Conservation (phyloP, 768 basidiomycete species). For the Russula ochroleuca region DNA sequence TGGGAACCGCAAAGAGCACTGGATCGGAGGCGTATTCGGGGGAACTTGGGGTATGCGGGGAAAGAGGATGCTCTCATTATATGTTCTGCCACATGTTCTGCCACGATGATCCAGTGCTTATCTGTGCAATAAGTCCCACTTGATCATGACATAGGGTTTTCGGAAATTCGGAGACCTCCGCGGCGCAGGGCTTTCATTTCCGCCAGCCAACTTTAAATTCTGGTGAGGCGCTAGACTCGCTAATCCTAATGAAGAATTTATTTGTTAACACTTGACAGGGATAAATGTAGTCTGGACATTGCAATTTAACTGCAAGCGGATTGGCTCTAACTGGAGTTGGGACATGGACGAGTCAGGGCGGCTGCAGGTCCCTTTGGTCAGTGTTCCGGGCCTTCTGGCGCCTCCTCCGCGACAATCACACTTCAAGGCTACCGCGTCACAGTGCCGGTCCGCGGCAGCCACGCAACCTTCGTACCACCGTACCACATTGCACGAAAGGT, state of each 20-base stretch:
- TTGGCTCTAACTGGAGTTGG: too few relatives aligned
- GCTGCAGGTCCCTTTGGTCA: too few relatives aligned
- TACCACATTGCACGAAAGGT: too few relatives aligned
- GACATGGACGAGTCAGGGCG: too few relatives aligned
- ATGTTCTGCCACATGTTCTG: not conserved
- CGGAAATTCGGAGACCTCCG: not conserved
- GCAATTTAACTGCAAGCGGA: too few relatives aligned
- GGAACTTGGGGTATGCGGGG: not conserved
- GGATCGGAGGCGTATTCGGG: not conserved
- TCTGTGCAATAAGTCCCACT: too few relatives aligned
- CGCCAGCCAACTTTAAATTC: not conserved
- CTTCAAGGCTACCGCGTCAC: too few relatives aligned
- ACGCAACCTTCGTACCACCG: too few relatives aligned
- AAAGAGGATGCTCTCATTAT: not conserved
- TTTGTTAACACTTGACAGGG: not conserved
- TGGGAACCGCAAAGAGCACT: not conserved
- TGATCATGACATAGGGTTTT: not conserved
- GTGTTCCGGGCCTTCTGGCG: not conserved
- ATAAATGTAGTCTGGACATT: not conserved
- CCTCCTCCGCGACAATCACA: too few relatives aligned
- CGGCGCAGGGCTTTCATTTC: not conserved
- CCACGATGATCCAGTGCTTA: too few relatives aligned
- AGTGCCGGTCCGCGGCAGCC: too few relatives aligned
- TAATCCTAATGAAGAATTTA: too few relatives aligned
- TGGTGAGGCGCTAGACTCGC: not conserved